These are phyloP conservation scores for Hondaea fermentalgiana DNA, from an alignment of 108 stramenopile species.

Conservation along the genomic window DNA sequence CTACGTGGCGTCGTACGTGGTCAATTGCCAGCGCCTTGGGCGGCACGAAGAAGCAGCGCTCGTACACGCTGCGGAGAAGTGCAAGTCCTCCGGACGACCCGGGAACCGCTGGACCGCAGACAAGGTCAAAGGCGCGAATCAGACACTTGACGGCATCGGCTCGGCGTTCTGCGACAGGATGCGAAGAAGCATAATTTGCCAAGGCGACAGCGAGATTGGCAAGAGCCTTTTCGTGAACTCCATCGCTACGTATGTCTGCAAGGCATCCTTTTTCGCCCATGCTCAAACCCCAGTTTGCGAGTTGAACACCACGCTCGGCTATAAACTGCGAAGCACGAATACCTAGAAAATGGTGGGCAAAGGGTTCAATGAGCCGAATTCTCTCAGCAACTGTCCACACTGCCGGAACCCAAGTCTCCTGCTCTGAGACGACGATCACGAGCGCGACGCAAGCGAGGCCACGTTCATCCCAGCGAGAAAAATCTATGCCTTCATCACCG, in stretches of 20 bases:
- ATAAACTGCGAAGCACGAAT: background rate
- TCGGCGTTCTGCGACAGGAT: background rate
- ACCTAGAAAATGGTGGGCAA: background rate
- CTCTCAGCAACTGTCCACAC: background rate
- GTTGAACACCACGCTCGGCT: background rate
- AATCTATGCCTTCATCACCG: background rate
- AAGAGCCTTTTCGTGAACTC: background rate
- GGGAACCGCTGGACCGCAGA: background rate
- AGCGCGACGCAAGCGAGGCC: background rate
- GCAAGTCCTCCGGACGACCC: background rate
- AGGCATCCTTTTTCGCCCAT: background rate
- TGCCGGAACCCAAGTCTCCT: background rate
- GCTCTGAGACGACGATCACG: background rate
- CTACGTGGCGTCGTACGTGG: background rate
- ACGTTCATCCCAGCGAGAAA: background rate
- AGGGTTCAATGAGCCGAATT: background rate
- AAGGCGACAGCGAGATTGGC: background rate
- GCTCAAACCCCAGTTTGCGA: background rate
- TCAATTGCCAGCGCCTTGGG: background rate
- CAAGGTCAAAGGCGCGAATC: background rate
- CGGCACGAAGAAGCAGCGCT: background rate
- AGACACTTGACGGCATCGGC: background rate
- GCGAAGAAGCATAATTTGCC: background rate
- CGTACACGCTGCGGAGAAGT: background rate
- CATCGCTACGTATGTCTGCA: background rate